phyloP scores from a whole-genome alignment of 1,284 basidiomycete genomes.

The Pseudozyma sp. region DNA sequence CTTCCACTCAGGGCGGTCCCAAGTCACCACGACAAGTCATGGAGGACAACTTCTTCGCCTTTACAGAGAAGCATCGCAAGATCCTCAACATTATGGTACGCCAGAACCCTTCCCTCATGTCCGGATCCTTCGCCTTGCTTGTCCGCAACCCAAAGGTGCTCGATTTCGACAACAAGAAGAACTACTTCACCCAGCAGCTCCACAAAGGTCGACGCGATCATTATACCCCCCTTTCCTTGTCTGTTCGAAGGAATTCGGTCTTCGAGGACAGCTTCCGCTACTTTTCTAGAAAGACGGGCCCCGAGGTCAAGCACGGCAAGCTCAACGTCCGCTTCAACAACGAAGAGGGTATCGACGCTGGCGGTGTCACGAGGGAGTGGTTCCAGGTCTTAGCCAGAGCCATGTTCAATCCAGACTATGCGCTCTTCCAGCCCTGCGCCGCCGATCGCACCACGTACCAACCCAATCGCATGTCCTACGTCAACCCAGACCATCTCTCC shows the following conservation, averaged over 20 bases:
- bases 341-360: conserved; percentile 98
- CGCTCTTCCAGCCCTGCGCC: conserved; percentile 88
- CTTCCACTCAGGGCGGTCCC: conserved; percentile 29
- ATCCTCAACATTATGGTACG: conserved; percentile 97
- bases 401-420: conserved; percentile 99
- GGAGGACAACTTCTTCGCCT: conserved; percentile 89
- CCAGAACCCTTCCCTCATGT: conserved; percentile 97
- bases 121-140: conserved; percentile 94
- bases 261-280: conserved; percentile 97
- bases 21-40: conserved; percentile 63
- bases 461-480: conserved; percentile 87
- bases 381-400: conserved; percentile 96
- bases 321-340: conserved; percentile 96
- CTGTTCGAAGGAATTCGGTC: conserved; percentile 89
- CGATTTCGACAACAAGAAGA: conserved; percentile 99
- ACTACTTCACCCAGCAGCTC: conserved; percentile 96
- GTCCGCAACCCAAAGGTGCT: conserved; percentile 95
- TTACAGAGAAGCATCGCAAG: conserved; percentile 94
- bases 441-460: conserved; percentile 94
- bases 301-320: conserved; percentile 98
- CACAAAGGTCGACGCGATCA: conserved; percentile 84
- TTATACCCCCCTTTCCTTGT: conserved; percentile 85
- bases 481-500: conserved; percentile 90
- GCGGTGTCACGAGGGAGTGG: conserved; percentile 98
- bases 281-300: conserved; percentile 87